Evolutionary conservation across 371 early-diverging fungal species (phyloP), one percentile per base, ranked within the genome.

Genomic region (Encephalitozoon cuniculi): DNA sequence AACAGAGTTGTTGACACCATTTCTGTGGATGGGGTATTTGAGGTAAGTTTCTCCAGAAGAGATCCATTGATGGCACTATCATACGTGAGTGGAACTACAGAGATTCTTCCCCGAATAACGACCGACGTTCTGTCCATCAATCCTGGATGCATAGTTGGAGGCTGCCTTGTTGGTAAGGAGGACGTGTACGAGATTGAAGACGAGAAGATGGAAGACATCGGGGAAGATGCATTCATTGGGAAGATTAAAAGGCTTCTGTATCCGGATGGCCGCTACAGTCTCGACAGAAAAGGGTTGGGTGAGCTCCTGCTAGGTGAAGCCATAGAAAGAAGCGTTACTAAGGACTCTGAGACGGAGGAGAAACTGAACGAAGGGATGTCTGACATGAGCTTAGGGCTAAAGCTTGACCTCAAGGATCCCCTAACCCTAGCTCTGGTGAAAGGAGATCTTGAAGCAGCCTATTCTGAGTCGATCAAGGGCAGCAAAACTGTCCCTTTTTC

Each of bases 71-170:
- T 40, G 37, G 34, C 53, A 18, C 30, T 64, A 7, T 55, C 64
- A 21, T 68, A 72, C 37, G 51, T 25, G 4, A 43, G 40, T 34
- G 80, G 80, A 23, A 55, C 67, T 28, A 80, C 80, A 11, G 74
- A 76, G 39, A 40, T 80, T 26, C 34, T 72, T 39, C 26, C 49
- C 32, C 66, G 53, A n/a, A 11, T 39, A 32, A 28, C 25, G 8
- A 51, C 32, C 23, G 32, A 30, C 21, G 18, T 55, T 39, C 30
- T 32, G 18, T 5, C 34, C 2, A n/a, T 12, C 2, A 63, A 72
- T 46, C 18, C 51, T 21, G 51, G 51, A 18, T 25, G 46, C 15
- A 49, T 52, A 43, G 25, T 72, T 46, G 40, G 41, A 26, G 12
- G 37, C 25, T 23, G 49, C 21, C n/a, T 72, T 4, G 23, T 72